Conservation (phyloP, 768 basidiomycete species). For the Tricholoma sp. region DNA sequence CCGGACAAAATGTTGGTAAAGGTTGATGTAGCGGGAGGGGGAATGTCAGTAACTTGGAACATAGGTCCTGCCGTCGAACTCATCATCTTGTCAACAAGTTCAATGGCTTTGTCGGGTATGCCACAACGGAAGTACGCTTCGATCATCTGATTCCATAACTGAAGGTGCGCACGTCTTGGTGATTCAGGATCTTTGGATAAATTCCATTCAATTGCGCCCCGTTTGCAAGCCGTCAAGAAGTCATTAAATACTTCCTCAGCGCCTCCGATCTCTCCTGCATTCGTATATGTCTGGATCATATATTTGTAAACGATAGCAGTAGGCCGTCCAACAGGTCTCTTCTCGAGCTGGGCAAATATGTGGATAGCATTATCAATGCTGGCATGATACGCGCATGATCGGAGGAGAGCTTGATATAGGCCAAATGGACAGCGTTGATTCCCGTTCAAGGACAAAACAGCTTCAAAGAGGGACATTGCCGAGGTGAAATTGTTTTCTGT, state of each 20-base stretch:
- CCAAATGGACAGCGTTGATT: conserved; percentile 25
- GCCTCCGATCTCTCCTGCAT: conserved; percentile 40
- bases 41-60: conserved; percentile 38
- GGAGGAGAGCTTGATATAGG: conserved; percentile 53
- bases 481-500: conserved; percentile 66
- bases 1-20: conserved; percentile 61
- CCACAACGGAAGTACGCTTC: conserved; percentile 64
- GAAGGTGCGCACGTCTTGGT: conserved; percentile 31
- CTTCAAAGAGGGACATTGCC: conserved; percentile 70
- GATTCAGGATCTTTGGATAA: conserved; percentile 2
- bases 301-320: conserved; percentile 39
- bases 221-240: conserved; percentile 40
- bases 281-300: conserved; percentile 56
- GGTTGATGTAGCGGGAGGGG: conserved; percentile 56
- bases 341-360: conserved; percentile 60
- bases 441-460: conserved; percentile 37
- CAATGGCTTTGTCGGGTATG: conserved; percentile 57
- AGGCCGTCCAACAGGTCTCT: conserved; percentile 27
- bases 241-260: conserved; percentile 59
- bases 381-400: conserved; percentile 52
- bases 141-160: conserved; percentile 74
- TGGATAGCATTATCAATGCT: conserved; percentile 57
- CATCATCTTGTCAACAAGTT: conserved; percentile 68
- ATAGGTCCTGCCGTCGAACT: conserved; percentile 33
- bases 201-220: conserved; percentile 32